phyloP scores from a whole-genome alignment of 768 basidiomycete species.

The Trametes elegans region DNA sequence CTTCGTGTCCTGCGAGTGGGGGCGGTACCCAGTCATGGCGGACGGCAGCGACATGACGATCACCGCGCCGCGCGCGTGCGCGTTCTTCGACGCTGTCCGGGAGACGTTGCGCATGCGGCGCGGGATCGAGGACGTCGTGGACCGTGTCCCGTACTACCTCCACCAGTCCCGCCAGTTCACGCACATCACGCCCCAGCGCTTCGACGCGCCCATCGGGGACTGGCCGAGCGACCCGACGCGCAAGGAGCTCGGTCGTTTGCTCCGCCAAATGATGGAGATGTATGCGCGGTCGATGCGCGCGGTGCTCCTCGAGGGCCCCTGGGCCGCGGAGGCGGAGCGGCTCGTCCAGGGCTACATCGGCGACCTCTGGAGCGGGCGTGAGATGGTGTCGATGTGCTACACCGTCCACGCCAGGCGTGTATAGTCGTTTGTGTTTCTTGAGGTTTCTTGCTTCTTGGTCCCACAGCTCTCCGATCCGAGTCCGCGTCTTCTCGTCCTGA shows the following conservation, averaged over 20 bases:
- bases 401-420: constrained; percentile 44
- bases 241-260: constrained; percentile 41
- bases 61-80: constrained; percentile 24
- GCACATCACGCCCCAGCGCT: constrained; percentile 33
- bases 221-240: constrained; percentile 41
- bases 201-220: constrained; percentile 54
- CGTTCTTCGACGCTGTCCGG: constrained; percentile 42
- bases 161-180: constrained; percentile 38
- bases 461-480: too few relatives aligned
- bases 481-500: neutral
- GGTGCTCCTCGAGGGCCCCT: constrained; percentile 38
- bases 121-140: constrained; percentile 40
- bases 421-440: neutral
- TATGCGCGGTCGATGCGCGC: constrained; percentile 51
- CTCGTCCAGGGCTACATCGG: constrained; percentile 42
- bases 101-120: constrained; percentile 29
- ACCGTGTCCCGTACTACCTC: constrained; percentile 40
- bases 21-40: constrained; percentile 40
- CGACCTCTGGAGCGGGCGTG: constrained; percentile 46
- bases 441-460: neutral
- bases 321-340: constrained; percentile 32
- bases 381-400: constrained; percentile 48
- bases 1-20: constrained; percentile 65
- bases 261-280: constrained; percentile 37
- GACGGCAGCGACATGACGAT: constrained; percentile 15